Base-by-base conservation (phyloP, 305 asterid genomes). In the Rubia peregrina region DNA sequence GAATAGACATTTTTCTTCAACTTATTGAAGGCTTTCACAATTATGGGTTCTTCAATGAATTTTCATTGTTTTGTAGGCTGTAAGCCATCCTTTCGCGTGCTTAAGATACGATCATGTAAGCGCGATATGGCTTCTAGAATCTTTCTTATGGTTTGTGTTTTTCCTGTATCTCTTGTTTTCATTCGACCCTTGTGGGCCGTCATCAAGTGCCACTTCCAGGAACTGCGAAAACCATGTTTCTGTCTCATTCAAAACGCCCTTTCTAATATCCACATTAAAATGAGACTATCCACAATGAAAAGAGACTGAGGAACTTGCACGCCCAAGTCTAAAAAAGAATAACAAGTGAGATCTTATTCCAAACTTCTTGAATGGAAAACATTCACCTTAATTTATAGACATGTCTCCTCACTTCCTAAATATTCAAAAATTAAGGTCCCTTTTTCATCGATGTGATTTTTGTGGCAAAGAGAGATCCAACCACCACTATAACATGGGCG, bases 1-100 rank as follows among this genome's bases (percentile, higher is more conserved):
- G 86, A 74, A 69, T 92, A 90, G 21, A 90, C 82, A 1, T 30
- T 30, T 74, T 90, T 90, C 87, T 92, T 92, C 90, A 90, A 74
- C 44, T 83, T 71, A 65, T 86, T 87, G 42, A 92, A 57, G 33
- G 33, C 3, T 30, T 30, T 3, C 33, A 30, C 97, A 90, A 65
- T 86, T 93, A 17, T 85, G 87, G 91, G 33, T 30, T 30, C 33
- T 30, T 30, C 3, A 3, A 30, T 30, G 33, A 30, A 30, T 30
- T 3, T 1, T 1, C 33, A 30, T 3, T 30, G 33, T 30, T 30
- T 30, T 1, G 33, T 30, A 30, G 33, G 2, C 33, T 57, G 87
- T 96, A 75, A 92, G 71, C 93, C 97, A 90, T 67, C 85, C 95
- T 19, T 85, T 89, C 11, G 90, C 90, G 72, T 83, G 92, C 78